Base-by-base conservation (phyloP, 2,329 filamentous ascomycete genomes). In the Pseudovirgaria hyperparasitica region DNA sequence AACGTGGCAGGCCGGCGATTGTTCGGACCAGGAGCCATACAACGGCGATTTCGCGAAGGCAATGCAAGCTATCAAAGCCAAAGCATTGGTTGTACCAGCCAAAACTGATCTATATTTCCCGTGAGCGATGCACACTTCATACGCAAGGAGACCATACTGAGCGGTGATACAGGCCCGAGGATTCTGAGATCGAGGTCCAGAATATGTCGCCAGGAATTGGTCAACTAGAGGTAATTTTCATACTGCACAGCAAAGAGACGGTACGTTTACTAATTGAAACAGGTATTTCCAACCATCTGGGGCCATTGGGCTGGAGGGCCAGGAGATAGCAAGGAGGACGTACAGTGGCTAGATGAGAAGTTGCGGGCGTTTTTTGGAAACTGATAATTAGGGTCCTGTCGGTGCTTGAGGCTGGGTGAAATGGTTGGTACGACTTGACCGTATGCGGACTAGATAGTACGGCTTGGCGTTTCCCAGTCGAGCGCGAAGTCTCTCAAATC, bases 21-120 rank as follows among this genome's bases (percentile, higher is more conserved):
- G 72, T 26, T 80, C 77, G 4, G 54, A 67, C 5, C 76, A 84
- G 42, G 63, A 72, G 29, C 74, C 71, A 3, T 85, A 80, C 36
- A 65, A 75, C 32, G 73, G 70, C 2, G 55, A 79, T 35, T 77
- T 84, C 36, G 63, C 66, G 32, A 63, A 65, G 28, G 53, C 53
- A 4, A 54, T 87, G 69, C 59, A 62, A 24, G 65, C 60, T 3
- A 84, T 87, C 50, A 79, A 76, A 46, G 75, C 79, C 1, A 81
- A 73, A 40, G 73, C 70, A 0, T 53, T 87, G 22, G 75, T 87
- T 4, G 50, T 86, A 9, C 81, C 82, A 0, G 56, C 62, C 13
- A 72, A 79, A 45, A 85, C 78, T 0, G 82, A 87, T 45, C 60
- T 87, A 4, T 87, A 87, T 45, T 87, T 90, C 38, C 77, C 81